Percentiles rank a stretch among this genome's conserved stretches.
phyloP scores from a whole-genome alignment of 805 yeast species.

The Starmerella vaccinii region DNA sequence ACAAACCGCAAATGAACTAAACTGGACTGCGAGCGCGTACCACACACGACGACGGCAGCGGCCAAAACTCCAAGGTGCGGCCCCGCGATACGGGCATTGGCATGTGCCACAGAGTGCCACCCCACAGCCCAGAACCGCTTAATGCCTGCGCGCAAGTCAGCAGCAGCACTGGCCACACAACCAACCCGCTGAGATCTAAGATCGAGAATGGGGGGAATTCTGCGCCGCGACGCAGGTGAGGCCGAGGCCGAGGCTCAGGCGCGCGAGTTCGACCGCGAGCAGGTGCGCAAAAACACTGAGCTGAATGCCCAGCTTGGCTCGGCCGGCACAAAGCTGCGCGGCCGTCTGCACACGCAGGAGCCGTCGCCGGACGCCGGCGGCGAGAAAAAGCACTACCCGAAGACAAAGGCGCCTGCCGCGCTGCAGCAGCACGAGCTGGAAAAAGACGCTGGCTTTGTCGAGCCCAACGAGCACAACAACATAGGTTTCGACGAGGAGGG shows the following conservation, averaged over 20 bases:
- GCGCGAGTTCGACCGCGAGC: constrained; percentile 39
- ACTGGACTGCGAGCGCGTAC: no score
- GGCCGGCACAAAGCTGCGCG: constrained; percentile 19
- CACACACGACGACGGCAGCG: no score
- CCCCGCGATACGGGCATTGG: not conserved
- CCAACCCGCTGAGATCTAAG: not conserved
- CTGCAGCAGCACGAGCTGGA: constrained; percentile 10
- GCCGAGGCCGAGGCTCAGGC: not conserved
- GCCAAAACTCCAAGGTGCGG: not conserved
- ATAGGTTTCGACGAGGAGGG: constrained; percentile 23
- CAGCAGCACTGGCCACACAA: not conserved
- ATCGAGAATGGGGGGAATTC: constrained; percentile 1
- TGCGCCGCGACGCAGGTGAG: constrained; percentile 14
- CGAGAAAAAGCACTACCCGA: constrained; percentile 21
- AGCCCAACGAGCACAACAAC: constrained; percentile 3
- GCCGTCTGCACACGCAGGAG: not conserved
- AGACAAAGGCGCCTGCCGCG: constrained; percentile 26
- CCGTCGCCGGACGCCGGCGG: not conserved
- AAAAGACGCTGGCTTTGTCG: constrained; percentile 19
- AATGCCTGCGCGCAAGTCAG: not conserved
- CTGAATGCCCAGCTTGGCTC: constrained; percentile 44
- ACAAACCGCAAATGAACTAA: not conserved
- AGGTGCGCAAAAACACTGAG: constrained; percentile 70
- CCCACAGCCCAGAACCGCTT: not conserved
- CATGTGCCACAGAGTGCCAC: not conserved